These are phyloP conservation scores for Barnettozyma sp. DNA, from an alignment of 805 yeast genomes.

Conservation along the genomic window DNA sequence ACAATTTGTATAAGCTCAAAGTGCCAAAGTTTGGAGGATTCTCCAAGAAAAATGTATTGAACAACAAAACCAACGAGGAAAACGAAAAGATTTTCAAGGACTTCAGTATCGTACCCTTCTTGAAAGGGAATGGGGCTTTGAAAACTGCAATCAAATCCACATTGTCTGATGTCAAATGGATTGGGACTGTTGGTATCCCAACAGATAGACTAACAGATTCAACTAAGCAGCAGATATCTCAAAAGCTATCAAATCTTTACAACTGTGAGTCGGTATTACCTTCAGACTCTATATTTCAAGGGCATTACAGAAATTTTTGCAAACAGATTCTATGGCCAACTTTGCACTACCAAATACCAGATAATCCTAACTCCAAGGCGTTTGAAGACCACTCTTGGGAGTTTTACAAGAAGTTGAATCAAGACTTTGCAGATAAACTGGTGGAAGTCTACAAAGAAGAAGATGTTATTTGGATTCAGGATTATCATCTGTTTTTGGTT, in stretches of 20 bases:
- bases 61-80: conserved; percentile 2
- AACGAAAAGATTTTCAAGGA: conserved; percentile 34
- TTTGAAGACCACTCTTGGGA: conserved; percentile 96
- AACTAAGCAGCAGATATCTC: conserved; percentile 48
- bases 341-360: conserved; percentile 88
- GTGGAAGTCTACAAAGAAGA: conserved; percentile 61
- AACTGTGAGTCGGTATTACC: conserved; percentile 62
- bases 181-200: conserved; percentile 91
- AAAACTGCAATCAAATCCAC: conserved; percentile 75
- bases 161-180: conserved; percentile 50
- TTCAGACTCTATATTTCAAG: conserved; percentile 74
- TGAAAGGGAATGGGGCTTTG: conserved; percentile 82
- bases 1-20: conserved; percentile 20
- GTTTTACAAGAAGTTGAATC: conserved; percentile 69
- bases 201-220: conserved; percentile 66
- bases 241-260: conserved; percentile 40
- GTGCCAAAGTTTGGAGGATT: conserved; percentile 63
- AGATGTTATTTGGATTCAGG: conserved; percentile 89
- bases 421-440: conserved; percentile 69
- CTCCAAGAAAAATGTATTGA: conserved; percentile 51
- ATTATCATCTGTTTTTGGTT: conserved; percentile 81
- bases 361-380: conserved; percentile 86
- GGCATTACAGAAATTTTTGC: conserved; percentile 87
- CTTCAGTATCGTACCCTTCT: conserved; percentile 50
- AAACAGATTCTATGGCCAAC: conserved; percentile 97